Conservation (phyloP, 2,329 filamentous ascomycete genomes). For the Thermothelomyces thermophilus region DNA sequence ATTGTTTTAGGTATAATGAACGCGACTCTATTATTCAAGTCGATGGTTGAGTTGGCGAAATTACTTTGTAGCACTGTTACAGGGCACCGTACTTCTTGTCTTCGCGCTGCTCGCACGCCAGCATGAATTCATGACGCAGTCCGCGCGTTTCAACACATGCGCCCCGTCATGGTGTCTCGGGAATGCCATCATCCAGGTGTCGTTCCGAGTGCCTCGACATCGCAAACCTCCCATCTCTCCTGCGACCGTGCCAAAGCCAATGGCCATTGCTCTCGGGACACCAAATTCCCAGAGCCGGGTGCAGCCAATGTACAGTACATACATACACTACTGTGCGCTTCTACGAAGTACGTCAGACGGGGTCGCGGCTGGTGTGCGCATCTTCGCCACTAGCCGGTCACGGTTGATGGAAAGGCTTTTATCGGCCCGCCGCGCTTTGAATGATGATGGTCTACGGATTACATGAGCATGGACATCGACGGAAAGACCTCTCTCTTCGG, state of each 20-base stretch:
- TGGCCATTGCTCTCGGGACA: not conserved
- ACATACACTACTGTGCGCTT: not conserved
- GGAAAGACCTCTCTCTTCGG: not conserved
- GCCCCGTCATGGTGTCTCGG: not conserved
- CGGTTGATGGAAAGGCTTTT: slow-evolving; percentile 11
- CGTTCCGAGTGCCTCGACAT: slow-evolving; percentile 4
- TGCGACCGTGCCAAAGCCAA: slow-evolving; percentile 1
- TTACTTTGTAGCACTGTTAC: too few relatives aligned
- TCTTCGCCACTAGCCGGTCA: slow-evolving; percentile 21
- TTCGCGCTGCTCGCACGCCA: too few relatives aligned
- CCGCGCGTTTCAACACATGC: not conserved
- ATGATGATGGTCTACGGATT: slow-evolving; percentile 14
- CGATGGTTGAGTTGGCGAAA: too few relatives aligned
- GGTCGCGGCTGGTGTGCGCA: not conserved
- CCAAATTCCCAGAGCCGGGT: slow-evolving; percentile 6
- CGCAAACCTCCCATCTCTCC: not conserved
- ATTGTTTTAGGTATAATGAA: too few relatives aligned
- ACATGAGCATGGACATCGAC: not conserved
- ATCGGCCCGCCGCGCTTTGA: slow-evolving; percentile 22
- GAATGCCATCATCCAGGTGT: not conserved
- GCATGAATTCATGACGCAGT: too few relatives aligned
- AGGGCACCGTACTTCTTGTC: too few relatives aligned
- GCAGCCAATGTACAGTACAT: slow-evolving; percentile 2
- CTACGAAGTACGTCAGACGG: not conserved
- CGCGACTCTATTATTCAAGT: too few relatives aligned